These are phyloP conservation scores for Aspergillus amoenus DNA, from an alignment of 2,329 filamentous ascomycete genomes.

Conservation along the genomic window DNA sequence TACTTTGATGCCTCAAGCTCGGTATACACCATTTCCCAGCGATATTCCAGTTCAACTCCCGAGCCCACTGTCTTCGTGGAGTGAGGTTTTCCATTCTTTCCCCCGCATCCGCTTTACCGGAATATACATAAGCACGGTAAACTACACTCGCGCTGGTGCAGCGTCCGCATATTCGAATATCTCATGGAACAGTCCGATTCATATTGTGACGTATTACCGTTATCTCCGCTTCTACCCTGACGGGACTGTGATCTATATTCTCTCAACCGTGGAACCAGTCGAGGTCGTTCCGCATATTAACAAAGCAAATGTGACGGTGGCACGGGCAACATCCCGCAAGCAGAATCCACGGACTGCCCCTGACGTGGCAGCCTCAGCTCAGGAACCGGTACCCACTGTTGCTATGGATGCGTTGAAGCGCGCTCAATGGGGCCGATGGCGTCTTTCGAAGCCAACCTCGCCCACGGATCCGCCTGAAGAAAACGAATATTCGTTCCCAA, in stretches of 20 bases:
- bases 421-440: slow-evolving; percentile 66
- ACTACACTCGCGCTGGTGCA: slow-evolving; percentile 84
- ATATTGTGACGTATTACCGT: slow-evolving; percentile 97
- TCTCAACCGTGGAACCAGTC: slow-evolving; percentile 77
- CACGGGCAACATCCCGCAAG: slow-evolving; percentile 30
- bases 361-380: slow-evolving; percentile 38
- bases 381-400: slow-evolving; percentile 36
- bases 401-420: slow-evolving; percentile 64
- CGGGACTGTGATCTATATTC: slow-evolving; percentile 75
- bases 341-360: slow-evolving; percentile 41
- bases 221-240: slow-evolving; percentile 95
- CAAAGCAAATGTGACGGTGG: slow-evolving; percentile 60
- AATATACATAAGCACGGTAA: slow-evolving; percentile 94
- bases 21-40: slow-evolving; percentile 38
- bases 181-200: slow-evolving; percentile 79
- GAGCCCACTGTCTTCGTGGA: slow-evolving; percentile 52
- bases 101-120: slow-evolving; percentile 92
- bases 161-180: slow-evolving; percentile 64
- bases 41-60: slow-evolving; percentile 32
- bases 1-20: slow-evolving; percentile 27
- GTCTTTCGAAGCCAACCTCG: slow-evolving; percentile 54
- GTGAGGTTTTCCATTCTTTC: slow-evolving; percentile 72
- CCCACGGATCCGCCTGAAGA: slow-evolving; percentile 20
- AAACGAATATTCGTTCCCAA: slow-evolving; percentile 17
- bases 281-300: slow-evolving; percentile 85